Evolutionary conservation across 169 alveolate genomes (phyloP).

Genomic region (Plasmodium billcollinsi): DNA sequence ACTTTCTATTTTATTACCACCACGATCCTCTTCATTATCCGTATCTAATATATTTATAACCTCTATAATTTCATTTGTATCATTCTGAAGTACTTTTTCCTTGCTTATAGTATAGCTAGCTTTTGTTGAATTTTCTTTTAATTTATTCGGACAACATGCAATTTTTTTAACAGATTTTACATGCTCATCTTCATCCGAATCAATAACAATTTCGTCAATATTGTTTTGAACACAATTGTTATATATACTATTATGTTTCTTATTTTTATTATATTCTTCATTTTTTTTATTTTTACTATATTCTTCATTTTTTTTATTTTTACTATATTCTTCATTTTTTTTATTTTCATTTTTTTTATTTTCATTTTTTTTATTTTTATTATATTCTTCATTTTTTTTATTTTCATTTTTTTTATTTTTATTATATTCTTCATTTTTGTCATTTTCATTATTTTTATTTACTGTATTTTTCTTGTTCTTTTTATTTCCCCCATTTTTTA

Average conservation of each 20-base stretch:
- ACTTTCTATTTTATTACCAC: background rate
- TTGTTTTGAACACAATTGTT: too few relatives aligned
- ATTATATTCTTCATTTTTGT: background rate
- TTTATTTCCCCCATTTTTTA: background rate
- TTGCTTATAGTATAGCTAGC: slow-evolving; percentile 1
- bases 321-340: too few relatives aligned
- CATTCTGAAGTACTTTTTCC: background rate
- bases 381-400: background rate
- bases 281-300: too few relatives aligned
- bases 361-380: too few relatives aligned
- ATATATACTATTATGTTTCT: background rate
- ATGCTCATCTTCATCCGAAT: too few relatives aligned
- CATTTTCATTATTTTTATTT: background rate
- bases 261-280: background rate
- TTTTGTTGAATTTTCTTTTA: background rate
- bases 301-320: too few relatives aligned
- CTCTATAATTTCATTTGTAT: slow-evolving; percentile 4
- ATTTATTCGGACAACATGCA: background rate
- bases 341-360: too few relatives aligned
- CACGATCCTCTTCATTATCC: slow-evolving; percentile 63
- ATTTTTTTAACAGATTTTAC: too few relatives aligned
- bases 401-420: background rate
- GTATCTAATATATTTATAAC: slow-evolving; percentile 79
- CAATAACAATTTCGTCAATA: too few relatives aligned
- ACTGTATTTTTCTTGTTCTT: background rate